Evolutionary conservation across 2,329 filamentous ascomycete genomes (phyloP), one percentile per base, ranked within the genome.

Genomic region (Aspergillus tubingensis): DNA sequence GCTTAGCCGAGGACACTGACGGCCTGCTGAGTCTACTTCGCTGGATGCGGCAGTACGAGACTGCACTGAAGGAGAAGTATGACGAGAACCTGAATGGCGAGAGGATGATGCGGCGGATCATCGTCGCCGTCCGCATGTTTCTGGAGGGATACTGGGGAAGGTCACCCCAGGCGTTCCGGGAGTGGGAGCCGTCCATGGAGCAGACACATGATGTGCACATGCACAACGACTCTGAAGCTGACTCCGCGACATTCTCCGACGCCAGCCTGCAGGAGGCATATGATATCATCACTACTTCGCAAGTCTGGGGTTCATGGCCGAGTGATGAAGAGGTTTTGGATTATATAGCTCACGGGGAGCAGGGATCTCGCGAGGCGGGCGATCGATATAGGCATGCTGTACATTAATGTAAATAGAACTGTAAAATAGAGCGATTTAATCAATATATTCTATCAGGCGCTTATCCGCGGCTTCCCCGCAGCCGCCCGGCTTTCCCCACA

Each of bases 291-390:
- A 70, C 71, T 41, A 61, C 65, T 51, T 74, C 74, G 17, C 64
- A 65, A 17, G 57, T 67, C 17, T 78, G 75, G 77, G 73, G 70
- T 17, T 67, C 72, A 17, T 81, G 79, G 79, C 78, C 79, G 11
- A 75, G 68, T 52, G 73, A 78, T 60, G 70, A 72, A 25, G 79
- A 81, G 58, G 72, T 79, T 49, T 60, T 67, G 56, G 67, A 72
- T 23, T 80, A 80, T 66, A 68, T 57, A 62, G 57, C 38, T 49
- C 47, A 50, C 47, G 47, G 47, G 47, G 47, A 50, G 47, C 47
- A 50, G n/a, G 47, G 30, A 19, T 50, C 47, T 25, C n/a, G 25
- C 15, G 23, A 11, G 47, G 47, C 47, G 25, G 30, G 47, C 47
- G 47, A 50, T 32, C 47, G 47, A 17, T 32, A 19, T 32, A 27